Conservation (phyloP, 2,329 filamentous ascomycete genomes). For the Geoglossum cookeanum region DNA sequence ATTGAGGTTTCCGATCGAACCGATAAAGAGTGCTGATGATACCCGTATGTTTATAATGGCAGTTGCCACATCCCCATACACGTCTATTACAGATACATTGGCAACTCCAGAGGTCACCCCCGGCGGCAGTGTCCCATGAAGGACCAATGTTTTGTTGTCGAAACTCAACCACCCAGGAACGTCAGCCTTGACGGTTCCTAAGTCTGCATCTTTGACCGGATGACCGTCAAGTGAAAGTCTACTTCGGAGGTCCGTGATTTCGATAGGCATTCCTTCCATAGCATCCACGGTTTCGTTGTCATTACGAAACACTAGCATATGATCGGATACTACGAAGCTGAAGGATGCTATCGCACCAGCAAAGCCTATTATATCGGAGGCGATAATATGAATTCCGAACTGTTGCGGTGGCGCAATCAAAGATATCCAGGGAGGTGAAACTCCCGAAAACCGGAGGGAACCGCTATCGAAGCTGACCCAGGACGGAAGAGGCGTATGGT, state of each 20-base stretch:
- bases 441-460: slow-evolving; percentile 49
- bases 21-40: slow-evolving; percentile 23
- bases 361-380: slow-evolving; percentile 65
- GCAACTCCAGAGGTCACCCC: slow-evolving; percentile 41
- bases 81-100: slow-evolving; percentile 38
- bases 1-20: slow-evolving; percentile 25
- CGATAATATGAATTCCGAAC: slow-evolving; percentile 54
- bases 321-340: slow-evolving; percentile 50
- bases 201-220: slow-evolving; percentile 27
- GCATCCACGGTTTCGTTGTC: slow-evolving; percentile 37
- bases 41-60: slow-evolving; percentile 32
- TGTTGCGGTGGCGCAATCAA: slow-evolving; percentile 48
- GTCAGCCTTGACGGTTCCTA: slow-evolving; percentile 32
- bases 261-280: slow-evolving; percentile 31
- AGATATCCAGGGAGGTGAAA: slow-evolving; percentile 44
- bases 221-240: slow-evolving; percentile 39
- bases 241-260: slow-evolving; percentile 31
- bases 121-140: slow-evolving; percentile 46
- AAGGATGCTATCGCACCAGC: slow-evolving; percentile 46
- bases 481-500: slow-evolving; percentile 68
- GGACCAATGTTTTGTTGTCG: slow-evolving; percentile 37
- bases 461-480: slow-evolving; percentile 60
- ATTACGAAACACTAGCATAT: slow-evolving; percentile 46
- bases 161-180: slow-evolving; percentile 53
- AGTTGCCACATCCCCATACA: slow-evolving; percentile 38